Evolutionary conservation across 176 grass and related monocot species (phyloP).

Genomic region (Cenchrus americanus): DNA sequence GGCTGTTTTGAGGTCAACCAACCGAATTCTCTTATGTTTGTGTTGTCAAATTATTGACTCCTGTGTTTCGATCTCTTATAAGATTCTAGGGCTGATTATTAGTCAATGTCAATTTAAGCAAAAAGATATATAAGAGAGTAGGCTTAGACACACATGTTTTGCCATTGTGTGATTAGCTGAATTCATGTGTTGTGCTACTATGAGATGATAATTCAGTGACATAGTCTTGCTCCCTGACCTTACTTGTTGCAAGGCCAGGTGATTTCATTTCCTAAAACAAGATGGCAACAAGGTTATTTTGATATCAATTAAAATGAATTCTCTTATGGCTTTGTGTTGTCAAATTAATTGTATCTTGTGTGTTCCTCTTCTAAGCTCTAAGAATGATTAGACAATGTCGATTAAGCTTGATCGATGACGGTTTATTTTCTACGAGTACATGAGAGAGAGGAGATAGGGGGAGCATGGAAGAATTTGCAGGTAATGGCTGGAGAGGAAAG

Average conservation of each 20-base stretch:
- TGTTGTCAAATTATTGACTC: neutral
- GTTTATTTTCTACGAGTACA: neutral
- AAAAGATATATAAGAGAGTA: neutral
- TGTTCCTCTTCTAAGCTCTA: neutral
- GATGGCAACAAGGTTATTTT: neutral
- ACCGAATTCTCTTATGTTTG: neutral
- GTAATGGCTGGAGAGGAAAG: slow-evolving; percentile 43
- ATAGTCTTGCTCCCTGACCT: neutral
- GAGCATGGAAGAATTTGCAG: neutral
- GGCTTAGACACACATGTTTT: neutral
- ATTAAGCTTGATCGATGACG: neutral
- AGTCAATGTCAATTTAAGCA: neutral
- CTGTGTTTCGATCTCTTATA: neutral
- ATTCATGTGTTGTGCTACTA: neutral
- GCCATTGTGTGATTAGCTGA: neutral
- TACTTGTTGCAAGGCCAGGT: neutral
- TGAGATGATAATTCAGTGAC: neutral
- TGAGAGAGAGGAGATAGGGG: neutral
- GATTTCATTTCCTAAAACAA: neutral
- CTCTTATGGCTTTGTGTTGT: neutral
- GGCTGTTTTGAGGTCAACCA: neutral
- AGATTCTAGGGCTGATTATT: neutral
- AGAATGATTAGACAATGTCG: neutral
- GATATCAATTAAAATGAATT: neutral
- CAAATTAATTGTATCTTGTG: neutral